phyloP scores from a whole-genome alignment of 208 protist genomes.

The Herpetomonas samuelpessoai region DNA sequence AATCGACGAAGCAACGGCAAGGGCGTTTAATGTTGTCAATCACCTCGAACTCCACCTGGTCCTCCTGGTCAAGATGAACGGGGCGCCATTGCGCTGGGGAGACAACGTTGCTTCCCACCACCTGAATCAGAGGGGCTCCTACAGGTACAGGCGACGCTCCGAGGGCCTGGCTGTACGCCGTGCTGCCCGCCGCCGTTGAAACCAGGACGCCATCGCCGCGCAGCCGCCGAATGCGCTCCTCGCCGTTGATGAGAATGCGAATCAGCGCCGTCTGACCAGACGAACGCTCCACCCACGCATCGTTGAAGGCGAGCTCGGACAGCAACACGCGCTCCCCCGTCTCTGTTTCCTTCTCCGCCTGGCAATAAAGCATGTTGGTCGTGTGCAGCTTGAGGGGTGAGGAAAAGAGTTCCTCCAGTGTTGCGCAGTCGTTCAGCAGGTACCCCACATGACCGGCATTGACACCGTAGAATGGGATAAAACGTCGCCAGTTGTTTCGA shows the following conservation, averaged over 20 bases:
- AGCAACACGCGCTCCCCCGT: slow-evolving; percentile 64
- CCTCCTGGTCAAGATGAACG: slow-evolving; percentile 84
- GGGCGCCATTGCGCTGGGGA: slow-evolving; percentile 86
- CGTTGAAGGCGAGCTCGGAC: slow-evolving; percentile 89
- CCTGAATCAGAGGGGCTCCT: slow-evolving; percentile 80
- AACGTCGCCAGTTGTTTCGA: slow-evolving; percentile 86
- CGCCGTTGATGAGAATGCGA: slow-evolving; percentile 84
- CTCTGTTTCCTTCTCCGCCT: slow-evolving; percentile 70
- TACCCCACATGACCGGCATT: slow-evolving; percentile 90
- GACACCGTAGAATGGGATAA: slow-evolving; percentile 90
- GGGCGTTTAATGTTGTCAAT: slow-evolving; percentile 81
- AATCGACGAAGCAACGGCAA: slow-evolving; percentile 87
- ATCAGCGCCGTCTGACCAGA: slow-evolving; percentile 89
- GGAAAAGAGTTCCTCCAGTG: slow-evolving; percentile 81
- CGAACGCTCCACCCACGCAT: slow-evolving; percentile 89
- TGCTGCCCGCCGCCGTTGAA: slow-evolving; percentile 85
- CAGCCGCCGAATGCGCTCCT: slow-evolving; percentile 78
- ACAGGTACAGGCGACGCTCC: slow-evolving; percentile 88
- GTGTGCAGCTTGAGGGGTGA: slow-evolving; percentile 84
- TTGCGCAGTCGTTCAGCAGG: slow-evolving; percentile 80
- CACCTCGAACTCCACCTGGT: slow-evolving; percentile 87
- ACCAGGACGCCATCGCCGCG: slow-evolving; percentile 88
- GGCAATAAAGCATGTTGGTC: slow-evolving; percentile 86
- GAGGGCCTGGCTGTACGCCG: slow-evolving; percentile 83
- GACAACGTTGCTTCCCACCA: slow-evolving; percentile 90